A percentile compares a stretch with the other conserved stretches of the same genome.
phyloP scores from a whole-genome alignment of 768 basidiomycete species.

The Tremella yokohamensis region DNA sequence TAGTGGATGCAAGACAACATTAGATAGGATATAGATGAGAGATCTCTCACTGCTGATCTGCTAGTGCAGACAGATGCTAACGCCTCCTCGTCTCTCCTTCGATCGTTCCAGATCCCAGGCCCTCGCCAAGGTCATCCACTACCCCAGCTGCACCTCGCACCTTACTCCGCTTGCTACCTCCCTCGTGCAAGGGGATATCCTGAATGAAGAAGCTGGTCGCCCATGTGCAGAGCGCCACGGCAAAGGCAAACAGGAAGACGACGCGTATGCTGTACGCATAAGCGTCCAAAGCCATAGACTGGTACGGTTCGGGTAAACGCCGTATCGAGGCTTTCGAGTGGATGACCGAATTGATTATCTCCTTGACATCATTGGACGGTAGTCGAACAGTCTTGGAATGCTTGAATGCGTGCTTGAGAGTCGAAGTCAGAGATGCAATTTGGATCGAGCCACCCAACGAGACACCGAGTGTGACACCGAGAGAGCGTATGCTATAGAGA shows the following conservation, averaged over 20 bases:
- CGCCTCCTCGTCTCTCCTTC: conserved; percentile 4
- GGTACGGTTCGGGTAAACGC: conserved; percentile 22
- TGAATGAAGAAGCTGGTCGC: conserved; percentile 25
- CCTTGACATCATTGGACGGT: conserved; percentile 9
- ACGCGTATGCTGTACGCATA: conserved; percentile 35
- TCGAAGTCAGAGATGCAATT: conserved; percentile 31
- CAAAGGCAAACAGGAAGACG: conserved; percentile 23
- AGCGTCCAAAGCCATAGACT: conserved; percentile 29
- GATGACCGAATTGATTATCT: conserved; percentile 40
- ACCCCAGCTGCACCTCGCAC: conserved; percentile 5
- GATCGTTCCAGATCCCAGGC: background rate
- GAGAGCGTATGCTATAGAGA: conserved; percentile 45
- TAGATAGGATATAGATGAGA: too few relatives aligned
- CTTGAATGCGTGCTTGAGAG: conserved; percentile 11
- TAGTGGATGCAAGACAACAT: too few relatives aligned
- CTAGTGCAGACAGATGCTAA: too few relatives aligned
- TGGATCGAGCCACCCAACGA: conserved; percentile 46
- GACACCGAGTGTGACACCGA: conserved; percentile 47
- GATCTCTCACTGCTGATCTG: too few relatives aligned
- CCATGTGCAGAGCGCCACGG: conserved; percentile 24
- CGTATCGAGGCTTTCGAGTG: conserved; percentile 47
- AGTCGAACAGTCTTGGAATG: conserved; percentile 11
- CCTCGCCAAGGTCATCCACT: conserved; percentile 1
- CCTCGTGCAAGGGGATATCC: conserved; percentile 19
- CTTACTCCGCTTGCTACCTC: background rate